Evolutionary conservation across 352 stramenopile species (phyloP).

Genomic region (Globisporangium echinulatum): DNA sequence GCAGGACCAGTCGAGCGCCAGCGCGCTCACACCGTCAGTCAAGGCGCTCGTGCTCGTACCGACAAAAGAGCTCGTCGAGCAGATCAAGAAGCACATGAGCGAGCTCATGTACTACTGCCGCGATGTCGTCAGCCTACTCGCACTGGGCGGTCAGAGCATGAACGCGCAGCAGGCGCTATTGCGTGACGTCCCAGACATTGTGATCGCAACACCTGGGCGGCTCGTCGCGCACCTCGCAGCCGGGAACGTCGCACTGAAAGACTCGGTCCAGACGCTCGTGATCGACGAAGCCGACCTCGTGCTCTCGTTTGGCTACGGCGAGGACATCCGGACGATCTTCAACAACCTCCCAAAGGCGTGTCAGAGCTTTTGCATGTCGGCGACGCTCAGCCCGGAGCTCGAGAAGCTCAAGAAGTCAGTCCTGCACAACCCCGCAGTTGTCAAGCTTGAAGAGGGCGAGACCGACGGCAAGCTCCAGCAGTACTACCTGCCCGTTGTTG

Average conservation of each 20-base stretch:
- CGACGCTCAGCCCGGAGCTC: conserved; percentile 95
- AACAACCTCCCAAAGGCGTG: conserved; percentile 96
- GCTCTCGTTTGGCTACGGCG: conserved; percentile 94
- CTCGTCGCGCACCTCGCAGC: conserved; percentile 88
- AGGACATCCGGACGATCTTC: conserved; percentile 92
- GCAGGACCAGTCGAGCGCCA: conserved; percentile 32
- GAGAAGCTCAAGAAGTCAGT: conserved; percentile 96
- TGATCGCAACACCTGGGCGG: conserved; percentile 93
- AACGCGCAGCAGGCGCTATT: conserved; percentile 83
- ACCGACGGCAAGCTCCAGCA: conserved; percentile 91
- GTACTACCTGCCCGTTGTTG: conserved; percentile 91
- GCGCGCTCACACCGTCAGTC: conserved; percentile 32
- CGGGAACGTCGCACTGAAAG: conserved; percentile 76
- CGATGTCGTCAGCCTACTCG: conserved; percentile 90
- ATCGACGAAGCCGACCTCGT: conserved; percentile 99
- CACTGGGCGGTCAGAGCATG: conserved; percentile 88
- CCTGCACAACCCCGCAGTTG: conserved; percentile 94
- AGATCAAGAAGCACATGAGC: conserved; percentile 88
- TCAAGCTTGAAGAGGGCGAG: conserved; percentile 94
- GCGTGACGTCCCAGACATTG: conserved; percentile 86
- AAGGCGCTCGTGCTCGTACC: conserved; percentile 94
- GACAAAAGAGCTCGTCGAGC: conserved; percentile 96
- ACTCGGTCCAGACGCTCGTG: conserved; percentile 94
- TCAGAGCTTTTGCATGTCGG: conserved; percentile 98
- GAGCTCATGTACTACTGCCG: conserved; percentile 97